A percentile compares a stretch with the other conserved stretches of the same genome.
Conservation (phyloP, 179 eudicot genomes). For the Gypsophila paniculata region DNA sequence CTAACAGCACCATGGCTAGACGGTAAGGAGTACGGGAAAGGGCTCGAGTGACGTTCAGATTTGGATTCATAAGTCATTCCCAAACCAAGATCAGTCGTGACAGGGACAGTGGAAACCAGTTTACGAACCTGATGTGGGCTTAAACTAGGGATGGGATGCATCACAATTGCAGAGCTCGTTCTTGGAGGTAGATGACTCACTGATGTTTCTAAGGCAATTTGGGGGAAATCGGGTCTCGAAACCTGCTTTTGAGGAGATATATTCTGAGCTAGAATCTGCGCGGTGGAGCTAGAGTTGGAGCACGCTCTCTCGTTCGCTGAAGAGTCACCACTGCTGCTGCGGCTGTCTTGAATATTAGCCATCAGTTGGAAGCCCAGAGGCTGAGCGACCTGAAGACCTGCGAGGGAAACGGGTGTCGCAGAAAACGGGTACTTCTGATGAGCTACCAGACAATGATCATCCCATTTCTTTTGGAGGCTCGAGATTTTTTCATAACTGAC, state of each 20-base stretch:
- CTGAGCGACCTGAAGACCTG: conserved; percentile 34
- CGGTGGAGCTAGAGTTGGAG: conserved; percentile 37
- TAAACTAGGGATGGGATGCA: conserved; percentile 23
- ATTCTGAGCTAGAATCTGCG: conserved; percentile 29
- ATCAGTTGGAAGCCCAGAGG: conserved; percentile 31
- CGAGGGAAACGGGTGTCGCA: conserved; percentile 28
- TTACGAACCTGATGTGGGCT: conserved; percentile 28
- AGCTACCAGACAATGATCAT: conserved; percentile 56
- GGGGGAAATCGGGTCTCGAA: conserved; percentile 26
- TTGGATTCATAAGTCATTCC: conserved; percentile 46
- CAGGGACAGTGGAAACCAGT: conserved; percentile 38
- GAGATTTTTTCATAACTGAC: conserved; percentile 41
- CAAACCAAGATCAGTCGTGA: conserved; percentile 77
- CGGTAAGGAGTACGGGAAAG: conserved; percentile 26
- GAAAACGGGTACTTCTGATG: conserved; percentile 37
- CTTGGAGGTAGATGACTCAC: conserved; percentile 22
- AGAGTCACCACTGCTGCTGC: conserved; percentile 34
- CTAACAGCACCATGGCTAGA: conserved; percentile 20
- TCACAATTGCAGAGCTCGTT: conserved; percentile 18
- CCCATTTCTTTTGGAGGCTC: conserved; percentile 69
- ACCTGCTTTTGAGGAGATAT: conserved; percentile 26
- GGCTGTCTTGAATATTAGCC: conserved; percentile 32
- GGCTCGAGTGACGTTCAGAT: conserved; percentile 24
- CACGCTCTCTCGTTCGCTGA: conserved; percentile 32
- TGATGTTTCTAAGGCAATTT: conserved; percentile 26